These are phyloP conservation scores for Epichloe aotearoae DNA, from an alignment of 2,329 filamentous ascomycete genomes.

Conservation along the genomic window DNA sequence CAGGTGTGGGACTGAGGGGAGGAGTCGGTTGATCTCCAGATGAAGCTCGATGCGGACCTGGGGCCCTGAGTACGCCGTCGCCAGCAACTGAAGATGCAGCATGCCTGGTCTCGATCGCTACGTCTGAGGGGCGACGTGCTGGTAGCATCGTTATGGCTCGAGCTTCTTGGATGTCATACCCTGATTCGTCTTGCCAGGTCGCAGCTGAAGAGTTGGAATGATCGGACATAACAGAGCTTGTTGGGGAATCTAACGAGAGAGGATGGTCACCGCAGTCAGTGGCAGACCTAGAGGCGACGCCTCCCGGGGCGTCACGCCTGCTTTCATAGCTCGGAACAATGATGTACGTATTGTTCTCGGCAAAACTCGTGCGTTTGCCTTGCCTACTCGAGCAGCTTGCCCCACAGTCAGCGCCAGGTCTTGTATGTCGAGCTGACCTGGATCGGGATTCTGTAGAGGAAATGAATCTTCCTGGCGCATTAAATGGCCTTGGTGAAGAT, in stretches of 20 bases:
- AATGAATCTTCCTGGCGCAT: constrained; percentile 1
- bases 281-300: constrained; percentile 12
- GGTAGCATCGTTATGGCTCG: constrained; percentile 25
- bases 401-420: not conserved
- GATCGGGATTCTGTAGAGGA: constrained; percentile 3
- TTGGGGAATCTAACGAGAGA: constrained; percentile 12
- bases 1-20: constrained; percentile 37
- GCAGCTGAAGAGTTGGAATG: constrained; percentile 23
- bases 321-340: constrained; percentile 21
- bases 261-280: constrained; percentile 14
- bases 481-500: not conserved
- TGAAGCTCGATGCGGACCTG: constrained; percentile 4
- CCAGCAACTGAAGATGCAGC: not conserved
- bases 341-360: constrained; percentile 28
- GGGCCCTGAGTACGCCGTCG: not conserved
- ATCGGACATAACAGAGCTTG: constrained; percentile 23
- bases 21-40: constrained; percentile 32
- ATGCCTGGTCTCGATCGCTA: constrained; percentile 5
- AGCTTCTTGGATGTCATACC: constrained; percentile 25
- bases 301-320: constrained; percentile 4
- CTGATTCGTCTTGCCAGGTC: constrained; percentile 18
- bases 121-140: constrained; percentile 13
- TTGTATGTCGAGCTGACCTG: constrained; percentile 8
- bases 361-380: constrained; percentile 27
- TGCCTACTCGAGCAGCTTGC: constrained; percentile 17